Conservation (phyloP, 2,329 filamentous ascomycete genomes). For the Aspergillus hortae region DNA sequence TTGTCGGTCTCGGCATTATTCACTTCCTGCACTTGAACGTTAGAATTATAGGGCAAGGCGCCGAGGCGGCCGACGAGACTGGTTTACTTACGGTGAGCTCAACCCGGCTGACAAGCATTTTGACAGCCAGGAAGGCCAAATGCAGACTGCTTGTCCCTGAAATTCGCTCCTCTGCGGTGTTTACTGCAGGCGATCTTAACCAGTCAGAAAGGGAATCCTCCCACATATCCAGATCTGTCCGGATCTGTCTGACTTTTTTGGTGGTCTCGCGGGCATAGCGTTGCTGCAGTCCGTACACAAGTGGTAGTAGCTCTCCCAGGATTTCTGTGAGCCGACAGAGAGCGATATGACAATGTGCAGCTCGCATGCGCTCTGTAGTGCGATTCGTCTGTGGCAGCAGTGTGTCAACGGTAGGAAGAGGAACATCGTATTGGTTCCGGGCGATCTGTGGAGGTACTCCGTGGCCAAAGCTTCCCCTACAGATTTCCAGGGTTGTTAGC, state of each 20-base stretch:
- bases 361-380: conserved; percentile 41
- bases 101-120: conserved; percentile 47
- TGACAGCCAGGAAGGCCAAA: conserved; percentile 42
- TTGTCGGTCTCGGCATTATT: conserved; percentile 42
- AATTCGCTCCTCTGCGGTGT: conserved; percentile 31
- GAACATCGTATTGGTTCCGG: conserved; percentile 55
- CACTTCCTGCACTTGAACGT: conserved; percentile 31
- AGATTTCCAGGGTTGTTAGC: conserved; percentile 13
- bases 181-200: conserved; percentile 30
- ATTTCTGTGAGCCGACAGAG: conserved; percentile 50
- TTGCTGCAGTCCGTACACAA: conserved; percentile 45
- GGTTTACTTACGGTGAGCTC: conserved; percentile 42
- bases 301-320: conserved; percentile 43
- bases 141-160: conserved; percentile 44
- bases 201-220: conserved; percentile 44
- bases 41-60: background rate
- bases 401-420: conserved; percentile 47
- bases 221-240: conserved; percentile 45
- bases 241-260: conserved; percentile 44
- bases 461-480: conserved; percentile 53
- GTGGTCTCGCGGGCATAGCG: conserved; percentile 42
- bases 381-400: conserved; percentile 34
- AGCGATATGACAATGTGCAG: conserved; percentile 51
- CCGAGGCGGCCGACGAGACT: background rate
- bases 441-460: conserved; percentile 53